These are phyloP conservation scores for Cystobasidium tubakii DNA, from an alignment of 768 basidiomycete species.

Conservation along the genomic window DNA sequence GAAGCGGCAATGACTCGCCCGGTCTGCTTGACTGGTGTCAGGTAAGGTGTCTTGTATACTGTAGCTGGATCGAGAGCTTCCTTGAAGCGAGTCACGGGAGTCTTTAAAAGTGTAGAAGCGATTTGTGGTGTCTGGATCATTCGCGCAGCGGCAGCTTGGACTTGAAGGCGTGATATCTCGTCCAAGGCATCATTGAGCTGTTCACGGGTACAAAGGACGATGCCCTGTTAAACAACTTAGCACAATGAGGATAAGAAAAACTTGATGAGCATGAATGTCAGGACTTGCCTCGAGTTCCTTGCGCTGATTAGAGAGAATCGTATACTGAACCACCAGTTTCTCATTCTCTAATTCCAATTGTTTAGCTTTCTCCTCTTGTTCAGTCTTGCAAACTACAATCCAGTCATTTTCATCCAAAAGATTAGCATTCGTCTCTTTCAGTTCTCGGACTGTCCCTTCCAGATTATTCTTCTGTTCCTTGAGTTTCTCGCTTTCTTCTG, in stretches of 20 bases:
- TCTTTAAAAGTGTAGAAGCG: background rate
- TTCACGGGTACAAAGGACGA: background rate
- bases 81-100: slow-evolving; percentile 3
- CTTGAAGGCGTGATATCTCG: slow-evolving; percentile 6
- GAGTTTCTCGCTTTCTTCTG: background rate
- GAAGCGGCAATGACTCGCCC: background rate
- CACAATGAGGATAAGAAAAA: background rate
- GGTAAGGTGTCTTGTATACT: background rate
- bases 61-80: background rate
- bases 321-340: background rate
- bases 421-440: background rate
- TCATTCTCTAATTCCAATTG: background rate
- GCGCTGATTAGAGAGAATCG: slow-evolving; percentile 8
- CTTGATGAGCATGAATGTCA: background rate
- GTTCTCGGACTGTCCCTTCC: background rate
- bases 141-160: background rate
- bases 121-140: background rate
- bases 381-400: background rate
- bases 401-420: background rate
- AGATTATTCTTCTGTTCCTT: background rate
- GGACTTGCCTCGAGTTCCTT: background rate
- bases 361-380: background rate
- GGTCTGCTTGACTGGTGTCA: background rate
- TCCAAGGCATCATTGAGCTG: slow-evolving; percentile 11
- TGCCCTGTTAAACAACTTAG: background rate